These are phyloP conservation scores for Sinapis alba DNA, from an alignment of 441 rosid species.

Conservation along the genomic window DNA sequence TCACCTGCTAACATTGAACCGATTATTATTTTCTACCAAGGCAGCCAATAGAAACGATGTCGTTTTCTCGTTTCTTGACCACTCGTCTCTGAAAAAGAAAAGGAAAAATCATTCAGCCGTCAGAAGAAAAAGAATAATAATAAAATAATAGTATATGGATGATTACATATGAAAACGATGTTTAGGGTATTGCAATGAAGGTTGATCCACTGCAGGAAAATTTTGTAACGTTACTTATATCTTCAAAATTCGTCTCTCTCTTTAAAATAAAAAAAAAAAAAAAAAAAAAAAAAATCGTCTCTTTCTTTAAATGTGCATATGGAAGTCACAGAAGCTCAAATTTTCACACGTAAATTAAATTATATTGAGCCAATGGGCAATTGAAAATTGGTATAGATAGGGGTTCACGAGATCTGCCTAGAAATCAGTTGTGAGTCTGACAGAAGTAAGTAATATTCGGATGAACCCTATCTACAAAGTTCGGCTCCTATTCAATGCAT, in stretches of 20 bases:
- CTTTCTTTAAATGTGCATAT: conserved; percentile 5
- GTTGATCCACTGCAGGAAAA: conserved; percentile 47
- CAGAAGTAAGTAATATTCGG: conserved; percentile 22
- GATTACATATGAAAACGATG: conserved; percentile 2
- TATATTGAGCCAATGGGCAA: background rate
- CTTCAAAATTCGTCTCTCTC: conserved; percentile 14
- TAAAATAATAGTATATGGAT: background rate
- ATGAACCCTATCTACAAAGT: conserved; percentile 10
- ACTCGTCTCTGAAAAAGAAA: conserved; percentile 54
- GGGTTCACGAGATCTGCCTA: conserved; percentile 12
- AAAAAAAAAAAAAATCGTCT: conserved; percentile 24
- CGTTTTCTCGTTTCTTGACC: conserved; percentile 34
- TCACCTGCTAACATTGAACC: conserved; percentile 49
- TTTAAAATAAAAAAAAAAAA: no score
- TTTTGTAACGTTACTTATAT: conserved; percentile 58
- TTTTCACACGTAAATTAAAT: conserved; percentile 4
- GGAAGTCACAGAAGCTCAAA: background rate
- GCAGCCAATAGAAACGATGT: conserved; percentile 23
- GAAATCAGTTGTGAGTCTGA: conserved; percentile 14
- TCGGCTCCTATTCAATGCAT: background rate
- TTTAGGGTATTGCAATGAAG: conserved; percentile 7
- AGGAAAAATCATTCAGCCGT: conserved; percentile 7
- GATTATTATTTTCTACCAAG: conserved; percentile 14
- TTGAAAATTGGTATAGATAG: background rate
- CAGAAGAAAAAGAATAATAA: background rate